These are phyloP conservation scores for Speleostelium caveatum DNA, from an alignment of 78 protist genomes.

Conservation along the genomic window DNA sequence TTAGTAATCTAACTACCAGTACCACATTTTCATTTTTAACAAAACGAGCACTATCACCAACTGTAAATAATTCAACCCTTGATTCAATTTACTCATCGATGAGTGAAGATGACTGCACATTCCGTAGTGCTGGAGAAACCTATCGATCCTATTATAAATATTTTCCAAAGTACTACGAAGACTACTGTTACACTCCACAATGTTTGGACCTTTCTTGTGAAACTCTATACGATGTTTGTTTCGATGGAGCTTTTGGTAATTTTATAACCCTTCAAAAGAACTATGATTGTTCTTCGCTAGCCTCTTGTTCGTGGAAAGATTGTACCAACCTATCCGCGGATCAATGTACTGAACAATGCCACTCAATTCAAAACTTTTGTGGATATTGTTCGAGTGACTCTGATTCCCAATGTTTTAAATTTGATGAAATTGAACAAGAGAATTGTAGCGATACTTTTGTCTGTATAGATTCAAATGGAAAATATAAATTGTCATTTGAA, in stretches of 20 bases:
- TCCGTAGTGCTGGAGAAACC: not conserved
- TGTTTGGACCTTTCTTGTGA: conserved; percentile 29
- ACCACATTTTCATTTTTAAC: not conserved
- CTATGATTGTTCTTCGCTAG: not conserved
- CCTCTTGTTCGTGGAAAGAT: not conserved
- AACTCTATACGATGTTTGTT: conserved; percentile 46
- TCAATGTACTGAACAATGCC: not conserved
- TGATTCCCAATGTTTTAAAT: conserved; percentile 10
- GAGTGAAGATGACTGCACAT: not conserved
- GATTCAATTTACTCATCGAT: not conserved
- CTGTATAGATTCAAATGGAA: conserved; percentile 15
- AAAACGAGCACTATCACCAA: not conserved
- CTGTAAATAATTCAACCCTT: not conserved
- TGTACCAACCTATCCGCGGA: too few relatives aligned
- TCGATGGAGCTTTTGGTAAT: conserved; percentile 25
- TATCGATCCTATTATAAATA: not conserved
- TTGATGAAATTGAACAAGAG: not conserved
- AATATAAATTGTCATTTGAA: not conserved
- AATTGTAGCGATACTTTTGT: not conserved
- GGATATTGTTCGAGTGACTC: conserved; percentile 51
- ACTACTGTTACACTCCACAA: not conserved
- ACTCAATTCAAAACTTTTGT: conserved; percentile 5
- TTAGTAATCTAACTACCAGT: not conserved
- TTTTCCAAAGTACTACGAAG: not conserved
- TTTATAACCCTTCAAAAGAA: not conserved